A percentile compares a stretch with the other conserved stretches of the same genome.
phyloP scores from a whole-genome alignment of 108 stramenopile species.

The Skeletonema costatum region DNA sequence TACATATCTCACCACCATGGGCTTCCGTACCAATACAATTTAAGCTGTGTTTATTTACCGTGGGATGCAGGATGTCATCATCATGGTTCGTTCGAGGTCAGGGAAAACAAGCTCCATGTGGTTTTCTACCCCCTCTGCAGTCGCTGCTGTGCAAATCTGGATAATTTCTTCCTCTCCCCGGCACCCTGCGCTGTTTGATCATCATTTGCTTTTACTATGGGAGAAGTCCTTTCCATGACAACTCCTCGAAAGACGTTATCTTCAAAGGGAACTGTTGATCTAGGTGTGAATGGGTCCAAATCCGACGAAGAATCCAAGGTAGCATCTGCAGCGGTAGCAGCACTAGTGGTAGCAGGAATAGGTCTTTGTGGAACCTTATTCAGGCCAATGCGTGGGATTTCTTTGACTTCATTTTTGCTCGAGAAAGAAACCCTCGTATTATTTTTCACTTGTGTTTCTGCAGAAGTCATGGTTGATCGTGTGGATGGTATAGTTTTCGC shows the following conservation, averaged over 20 bases:
- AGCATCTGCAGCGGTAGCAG: not conserved
- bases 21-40: no score
- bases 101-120: no score
- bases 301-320: not conserved
- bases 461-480: not conserved
- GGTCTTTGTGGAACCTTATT: slow-evolving; percentile 32
- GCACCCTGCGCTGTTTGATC: not conserved
- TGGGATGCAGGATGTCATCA: no score
- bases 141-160: slow-evolving; percentile 46
- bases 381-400: slow-evolving; percentile 38
- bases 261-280: slow-evolving; percentile 27
- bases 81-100: no score
- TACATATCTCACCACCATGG: no score
- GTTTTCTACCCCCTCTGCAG: slow-evolving; percentile 13
- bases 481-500: not conserved
- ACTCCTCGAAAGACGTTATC: slow-evolving; percentile 42
- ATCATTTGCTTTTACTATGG: not conserved
- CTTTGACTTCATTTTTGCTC: slow-evolving; percentile 30
- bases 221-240: slow-evolving; percentile 37
- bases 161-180: slow-evolving; percentile 30
- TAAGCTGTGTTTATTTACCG: no score
- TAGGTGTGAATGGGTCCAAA: slow-evolving; percentile 20
- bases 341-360: not conserved
- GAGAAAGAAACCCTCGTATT: not conserved
- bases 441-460: not conserved